Conservation (phyloP, 495 filamentous ascomycete species). For the Penicillium flavigenum region DNA sequence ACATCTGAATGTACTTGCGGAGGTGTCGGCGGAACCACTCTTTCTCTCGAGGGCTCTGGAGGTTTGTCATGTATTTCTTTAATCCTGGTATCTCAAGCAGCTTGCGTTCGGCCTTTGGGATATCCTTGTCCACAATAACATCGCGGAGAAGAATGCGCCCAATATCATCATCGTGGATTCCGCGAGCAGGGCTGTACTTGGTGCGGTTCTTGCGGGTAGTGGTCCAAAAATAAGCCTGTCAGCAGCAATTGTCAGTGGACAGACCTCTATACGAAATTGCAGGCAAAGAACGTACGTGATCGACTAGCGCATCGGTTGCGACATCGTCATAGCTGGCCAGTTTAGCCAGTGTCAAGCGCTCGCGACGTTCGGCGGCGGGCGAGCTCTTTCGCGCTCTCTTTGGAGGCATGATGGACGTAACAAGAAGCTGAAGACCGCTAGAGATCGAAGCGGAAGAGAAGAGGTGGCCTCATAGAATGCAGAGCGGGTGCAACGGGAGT, state of each 20-base stretch:
- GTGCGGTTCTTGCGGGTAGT: slow-evolving; percentile 90
- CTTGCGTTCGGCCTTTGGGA: slow-evolving; percentile 64
- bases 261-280: slow-evolving; percentile 3
- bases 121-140: slow-evolving; percentile 73
- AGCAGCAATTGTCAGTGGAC: slow-evolving; percentile 22
- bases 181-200: slow-evolving; percentile 79
- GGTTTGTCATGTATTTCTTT: slow-evolving; percentile 61
- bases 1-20: slow-evolving; percentile 88
- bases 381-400: slow-evolving; percentile 47
- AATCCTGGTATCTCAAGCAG: slow-evolving; percentile 73
- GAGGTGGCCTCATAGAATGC: slow-evolving; percentile 10
- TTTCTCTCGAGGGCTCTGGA: slow-evolving; percentile 75
- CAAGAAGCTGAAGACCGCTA: slow-evolving; percentile 1
- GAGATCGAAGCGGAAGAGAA: slow-evolving; percentile 1
- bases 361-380: slow-evolving; percentile 53
- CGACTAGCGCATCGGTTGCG: slow-evolving; percentile 90
- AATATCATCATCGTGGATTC: slow-evolving; percentile 77
- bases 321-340: slow-evolving; percentile 94
- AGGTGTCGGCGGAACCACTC: slow-evolving; percentile 86
- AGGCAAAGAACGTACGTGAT: slow-evolving; percentile 66
- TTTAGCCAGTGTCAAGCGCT: slow-evolving; percentile 79
- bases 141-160: slow-evolving; percentile 72
- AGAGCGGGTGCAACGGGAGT: slow-evolving; percentile 7
- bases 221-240: slow-evolving; percentile 90
- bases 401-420: slow-evolving; percentile 33